Evolutionary conservation across 2,329 filamentous ascomycete species (phyloP).

Genomic region (Tolypocladium pustulatum): DNA sequence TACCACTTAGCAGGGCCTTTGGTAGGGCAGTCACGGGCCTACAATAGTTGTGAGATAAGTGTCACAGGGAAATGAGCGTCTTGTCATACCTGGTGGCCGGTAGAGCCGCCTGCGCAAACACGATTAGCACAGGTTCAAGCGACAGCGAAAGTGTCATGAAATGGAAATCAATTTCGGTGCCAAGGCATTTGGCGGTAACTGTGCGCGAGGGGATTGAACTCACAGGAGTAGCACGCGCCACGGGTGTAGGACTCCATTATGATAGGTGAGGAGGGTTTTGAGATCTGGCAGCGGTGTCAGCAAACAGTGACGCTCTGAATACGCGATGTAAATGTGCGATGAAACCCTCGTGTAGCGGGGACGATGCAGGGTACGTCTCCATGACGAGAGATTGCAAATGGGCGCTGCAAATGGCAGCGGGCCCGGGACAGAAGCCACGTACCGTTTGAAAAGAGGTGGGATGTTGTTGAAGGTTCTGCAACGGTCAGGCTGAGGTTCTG

Average conservation of each 20-base stretch:
- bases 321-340: conserved; percentile 2
- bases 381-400: background rate
- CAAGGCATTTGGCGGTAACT: background rate
- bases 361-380: background rate
- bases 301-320: background rate
- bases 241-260: conserved; percentile 32
- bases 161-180: background rate
- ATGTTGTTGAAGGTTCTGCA: conserved; percentile 3
- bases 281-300: background rate
- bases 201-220: conserved; percentile 15
- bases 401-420: background rate
- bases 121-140: background rate
- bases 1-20: conserved; percentile 76
- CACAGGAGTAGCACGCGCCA: conserved; percentile 43
- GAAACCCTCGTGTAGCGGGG: background rate
- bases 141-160: background rate
- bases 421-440: background rate
- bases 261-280: background rate
- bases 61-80: background rate
- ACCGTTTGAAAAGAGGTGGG: conserved; percentile 9
- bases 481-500: conserved; percentile 6
- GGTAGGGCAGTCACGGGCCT: conserved; percentile 81
- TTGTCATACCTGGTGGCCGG: conserved; percentile 60
- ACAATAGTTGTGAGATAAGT: conserved; percentile 1
- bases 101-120: conserved; percentile 53